phyloP scores from a whole-genome alignment of 345 rosid species.

The Lepidium aucheri region DNA sequence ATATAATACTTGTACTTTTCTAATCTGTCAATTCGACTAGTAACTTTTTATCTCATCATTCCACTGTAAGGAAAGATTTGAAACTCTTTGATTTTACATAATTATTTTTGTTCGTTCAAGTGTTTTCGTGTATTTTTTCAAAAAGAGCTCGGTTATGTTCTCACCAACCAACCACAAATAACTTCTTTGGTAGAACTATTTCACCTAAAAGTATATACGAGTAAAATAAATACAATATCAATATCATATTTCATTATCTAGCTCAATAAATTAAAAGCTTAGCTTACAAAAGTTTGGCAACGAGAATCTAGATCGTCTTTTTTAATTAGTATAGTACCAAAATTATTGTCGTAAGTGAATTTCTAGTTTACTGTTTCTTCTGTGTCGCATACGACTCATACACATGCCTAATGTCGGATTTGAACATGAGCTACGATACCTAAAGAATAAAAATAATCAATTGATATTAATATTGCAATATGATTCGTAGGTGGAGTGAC shows the following conservation, averaged over 20 bases:
- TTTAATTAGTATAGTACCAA: neutral
- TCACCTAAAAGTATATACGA: neutral
- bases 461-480: too few relatives aligned
- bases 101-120: too few relatives aligned
- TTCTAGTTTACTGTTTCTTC: neutral
- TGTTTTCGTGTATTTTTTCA: too few relatives aligned
- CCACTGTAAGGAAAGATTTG: too few relatives aligned
- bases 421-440: neutral
- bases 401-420: neutral
- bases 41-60: too few relatives aligned
- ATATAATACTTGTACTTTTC: too few relatives aligned
- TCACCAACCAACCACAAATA: slow-evolving; percentile 1
- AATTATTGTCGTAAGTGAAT: neutral
- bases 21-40: too few relatives aligned
- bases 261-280: neutral
- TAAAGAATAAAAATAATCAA: too few relatives aligned
- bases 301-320: neutral
- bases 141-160: neutral
- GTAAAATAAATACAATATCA: too few relatives aligned
- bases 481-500: slow-evolving; percentile 76
- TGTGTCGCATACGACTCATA: neutral
- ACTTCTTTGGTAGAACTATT: neutral
- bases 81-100: too few relatives aligned
- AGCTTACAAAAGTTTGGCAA: neutral
- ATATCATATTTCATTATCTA: neutral